Percentiles rank a stretch among this genome's conserved stretches.
Conservation (phyloP, 2,329 filamentous ascomycete genomes). For the Aciculosporium take region DNA sequence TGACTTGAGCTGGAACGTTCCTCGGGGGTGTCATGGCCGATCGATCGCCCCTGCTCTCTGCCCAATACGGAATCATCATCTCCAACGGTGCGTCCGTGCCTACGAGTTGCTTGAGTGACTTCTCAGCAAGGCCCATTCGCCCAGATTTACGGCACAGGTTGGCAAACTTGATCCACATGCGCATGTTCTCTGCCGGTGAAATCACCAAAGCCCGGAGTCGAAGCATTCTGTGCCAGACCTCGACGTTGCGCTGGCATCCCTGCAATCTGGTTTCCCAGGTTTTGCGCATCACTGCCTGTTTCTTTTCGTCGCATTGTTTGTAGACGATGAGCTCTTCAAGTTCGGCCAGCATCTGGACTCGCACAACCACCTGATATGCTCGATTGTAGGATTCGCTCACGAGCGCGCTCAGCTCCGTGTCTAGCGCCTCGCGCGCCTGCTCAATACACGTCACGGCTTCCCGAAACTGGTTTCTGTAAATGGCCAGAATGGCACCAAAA, state of each 20-base stretch:
- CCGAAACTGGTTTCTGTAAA: conserved; percentile 91
- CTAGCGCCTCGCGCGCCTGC: conserved; percentile 81
- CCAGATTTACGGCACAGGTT: conserved; percentile 96
- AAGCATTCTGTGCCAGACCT: conserved; percentile 97
- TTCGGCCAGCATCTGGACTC: conserved; percentile 97
- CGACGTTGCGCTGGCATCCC: conserved; percentile 91
- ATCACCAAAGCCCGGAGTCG: conserved; percentile 89
- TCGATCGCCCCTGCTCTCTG: conserved; percentile 19
- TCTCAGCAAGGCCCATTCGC: conserved; percentile 86
- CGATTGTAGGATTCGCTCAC: conserved; percentile 98
- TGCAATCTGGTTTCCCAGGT: conserved; percentile 95
- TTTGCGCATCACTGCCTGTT: conserved; percentile 76
- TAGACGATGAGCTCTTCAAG: conserved; percentile 96
- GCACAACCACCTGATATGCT: conserved; percentile 93
- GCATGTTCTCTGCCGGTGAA: conserved; percentile 80
- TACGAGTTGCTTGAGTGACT: conserved; percentile 83
- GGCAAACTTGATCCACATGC: conserved; percentile 99
- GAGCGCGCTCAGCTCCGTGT: conserved; percentile 87
- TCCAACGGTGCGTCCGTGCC: conserved; percentile 52
- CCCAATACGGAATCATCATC: conserved; percentile 45
- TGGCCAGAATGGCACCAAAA: conserved; percentile 88
- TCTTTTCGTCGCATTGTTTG: conserved; percentile 83
- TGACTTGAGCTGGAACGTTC: conserved; percentile 58
- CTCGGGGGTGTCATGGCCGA: conserved; percentile 16
- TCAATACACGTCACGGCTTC: conserved; percentile 82